Evolutionary conservation across 2,329 filamentous ascomycete species (phyloP).

Genomic region (Colletotrichum sansevieriae): DNA sequence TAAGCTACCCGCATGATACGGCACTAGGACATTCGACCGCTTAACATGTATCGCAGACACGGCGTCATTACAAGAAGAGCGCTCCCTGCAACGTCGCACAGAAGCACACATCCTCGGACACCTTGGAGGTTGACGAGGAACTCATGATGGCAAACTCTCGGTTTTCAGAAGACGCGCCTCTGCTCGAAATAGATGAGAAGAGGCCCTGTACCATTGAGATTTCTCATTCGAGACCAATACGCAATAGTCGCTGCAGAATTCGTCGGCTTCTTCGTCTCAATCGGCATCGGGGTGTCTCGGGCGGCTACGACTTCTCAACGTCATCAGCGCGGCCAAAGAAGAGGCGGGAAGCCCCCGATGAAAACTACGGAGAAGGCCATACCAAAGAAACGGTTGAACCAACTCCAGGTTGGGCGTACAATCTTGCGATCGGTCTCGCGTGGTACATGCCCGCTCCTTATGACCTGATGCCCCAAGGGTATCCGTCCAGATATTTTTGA

Average conservation of each 20-base stretch:
- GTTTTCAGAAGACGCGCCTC: neutral
- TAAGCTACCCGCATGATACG: neutral
- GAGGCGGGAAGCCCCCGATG: neutral
- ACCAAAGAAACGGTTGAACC: neutral
- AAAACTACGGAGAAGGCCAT: neutral
- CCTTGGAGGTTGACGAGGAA: neutral
- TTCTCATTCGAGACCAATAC: neutral
- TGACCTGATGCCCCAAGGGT: constrained; percentile 19
- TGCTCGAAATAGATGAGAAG: neutral
- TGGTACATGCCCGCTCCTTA: constrained; percentile 26
- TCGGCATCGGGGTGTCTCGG: neutral
- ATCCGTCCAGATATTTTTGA: constrained; percentile 9
- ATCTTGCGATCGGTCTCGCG: neutral
- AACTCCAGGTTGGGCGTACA: neutral
- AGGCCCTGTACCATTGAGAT: neutral
- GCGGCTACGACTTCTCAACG: neutral
- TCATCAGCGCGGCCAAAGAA: neutral
- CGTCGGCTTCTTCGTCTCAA: constrained; percentile 6
- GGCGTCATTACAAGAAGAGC: neutral
- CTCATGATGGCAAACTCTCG: neutral
- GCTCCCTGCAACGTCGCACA: neutral
- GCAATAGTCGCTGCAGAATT: neutral
- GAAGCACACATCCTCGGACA: neutral
- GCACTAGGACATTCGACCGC: neutral
- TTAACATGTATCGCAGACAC: neutral